Evolutionary conservation across 164 flowering plant species (phyloP).

Genomic region (Kalanchoe fedtschenkoi): DNA sequence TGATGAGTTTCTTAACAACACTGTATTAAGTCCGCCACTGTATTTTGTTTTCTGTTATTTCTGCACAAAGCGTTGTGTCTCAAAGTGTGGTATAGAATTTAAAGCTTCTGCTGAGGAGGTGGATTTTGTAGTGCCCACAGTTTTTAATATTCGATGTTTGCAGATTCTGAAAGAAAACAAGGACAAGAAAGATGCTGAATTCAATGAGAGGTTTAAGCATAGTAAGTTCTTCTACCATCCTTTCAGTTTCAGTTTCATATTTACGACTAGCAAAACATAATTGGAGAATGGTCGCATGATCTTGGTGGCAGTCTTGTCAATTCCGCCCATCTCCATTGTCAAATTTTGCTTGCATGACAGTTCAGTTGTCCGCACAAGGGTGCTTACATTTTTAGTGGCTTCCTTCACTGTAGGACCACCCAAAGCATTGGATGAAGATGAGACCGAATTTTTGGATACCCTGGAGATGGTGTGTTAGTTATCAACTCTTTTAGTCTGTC

Average conservation of each 20-base stretch:
- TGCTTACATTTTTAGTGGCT: background rate
- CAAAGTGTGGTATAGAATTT: too few species aligned
- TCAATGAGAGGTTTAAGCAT: conserved; percentile 91
- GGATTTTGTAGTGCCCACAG: too few species aligned
- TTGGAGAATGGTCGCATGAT: too few species aligned
- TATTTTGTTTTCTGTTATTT: background rate
- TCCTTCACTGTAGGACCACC: conserved; percentile 69
- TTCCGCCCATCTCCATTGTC: too few species aligned
- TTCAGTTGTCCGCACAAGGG: too few species aligned
- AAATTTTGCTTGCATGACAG: too few species aligned
- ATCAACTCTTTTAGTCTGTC: conserved; percentile 3
- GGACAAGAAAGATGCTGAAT: conserved; percentile 91
- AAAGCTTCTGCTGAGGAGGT: too few species aligned
- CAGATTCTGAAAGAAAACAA: conserved; percentile 91
- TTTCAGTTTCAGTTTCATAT: background rate
- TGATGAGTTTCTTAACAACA: too few species aligned
- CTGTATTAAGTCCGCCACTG: too few species aligned
- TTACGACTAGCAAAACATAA: too few species aligned
- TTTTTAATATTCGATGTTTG: background rate
- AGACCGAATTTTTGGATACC: conserved; percentile 86
- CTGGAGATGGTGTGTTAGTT: conserved; percentile 60
- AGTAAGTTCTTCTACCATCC: conserved; percentile 32
- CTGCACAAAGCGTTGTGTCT: too few species aligned
- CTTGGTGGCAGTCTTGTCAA: too few species aligned
- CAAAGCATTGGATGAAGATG: conserved; percentile 95